phyloP scores from a whole-genome alignment of 768 basidiomycete genomes.

The Rhodotorula graminis region DNA sequence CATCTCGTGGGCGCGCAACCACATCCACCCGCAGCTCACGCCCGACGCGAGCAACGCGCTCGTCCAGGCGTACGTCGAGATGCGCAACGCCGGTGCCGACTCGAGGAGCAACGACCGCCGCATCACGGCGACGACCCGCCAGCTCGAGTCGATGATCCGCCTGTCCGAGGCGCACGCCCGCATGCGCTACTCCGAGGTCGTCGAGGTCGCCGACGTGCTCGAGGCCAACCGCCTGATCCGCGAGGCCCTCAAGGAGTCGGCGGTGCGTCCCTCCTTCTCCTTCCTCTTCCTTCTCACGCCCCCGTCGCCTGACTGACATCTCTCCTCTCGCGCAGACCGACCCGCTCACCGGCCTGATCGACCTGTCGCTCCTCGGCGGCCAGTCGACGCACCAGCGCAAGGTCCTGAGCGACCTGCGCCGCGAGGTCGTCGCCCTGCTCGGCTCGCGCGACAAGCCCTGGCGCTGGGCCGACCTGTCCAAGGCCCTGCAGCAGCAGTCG shows the following conservation, averaged over 20 bases:
- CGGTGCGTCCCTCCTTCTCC: constrained; percentile 43
- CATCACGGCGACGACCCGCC: constrained; percentile 95
- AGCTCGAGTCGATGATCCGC: constrained; percentile 88
- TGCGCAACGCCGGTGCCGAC: constrained; percentile 86
- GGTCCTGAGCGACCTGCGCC: constrained; percentile 81
- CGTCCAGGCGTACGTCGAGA: constrained; percentile 81
- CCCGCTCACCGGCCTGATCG: constrained; percentile 54
- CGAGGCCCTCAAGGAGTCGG: constrained; percentile 87
- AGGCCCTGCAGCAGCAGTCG: constrained; percentile 73
- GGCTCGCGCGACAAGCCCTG: constrained; percentile 54
- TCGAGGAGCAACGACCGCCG: constrained; percentile 81
- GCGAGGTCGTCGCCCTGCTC: constrained; percentile 59
- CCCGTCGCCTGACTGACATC: no score
- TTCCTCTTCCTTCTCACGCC: neutral
- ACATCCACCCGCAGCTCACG: constrained; percentile 77
- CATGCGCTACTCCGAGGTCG: constrained; percentile 85
- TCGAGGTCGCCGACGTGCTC: constrained; percentile 77
- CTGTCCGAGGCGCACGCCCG: constrained; percentile 93
- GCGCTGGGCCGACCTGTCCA: constrained; percentile 77
- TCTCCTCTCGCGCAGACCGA: constrained; percentile 9
- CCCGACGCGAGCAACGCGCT: constrained; percentile 79
- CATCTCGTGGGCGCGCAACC: constrained; percentile 83
- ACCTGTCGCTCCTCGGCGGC: constrained; percentile 91
- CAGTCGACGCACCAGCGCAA: constrained; percentile 80
- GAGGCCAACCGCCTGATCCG: constrained; percentile 94